A percentile compares a stretch with the other conserved stretches of the same genome.
phyloP scores from a whole-genome alignment of 768 basidiomycete genomes.

The Gymnopilus dilepis region DNA sequence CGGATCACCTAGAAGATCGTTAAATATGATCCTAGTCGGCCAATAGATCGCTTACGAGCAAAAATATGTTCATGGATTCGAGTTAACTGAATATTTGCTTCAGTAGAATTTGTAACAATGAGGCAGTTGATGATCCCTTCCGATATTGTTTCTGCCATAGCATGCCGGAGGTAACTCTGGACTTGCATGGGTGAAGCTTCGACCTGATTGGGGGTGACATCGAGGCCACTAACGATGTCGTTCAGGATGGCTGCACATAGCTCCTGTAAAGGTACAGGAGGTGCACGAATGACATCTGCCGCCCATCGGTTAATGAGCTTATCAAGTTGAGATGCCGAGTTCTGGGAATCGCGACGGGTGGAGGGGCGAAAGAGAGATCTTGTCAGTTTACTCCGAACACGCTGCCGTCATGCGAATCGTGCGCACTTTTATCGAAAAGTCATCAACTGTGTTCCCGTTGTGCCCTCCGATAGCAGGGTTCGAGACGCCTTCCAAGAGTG shows the following conservation, averaged over 20 bases:
- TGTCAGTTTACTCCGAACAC: conserved; percentile 16
- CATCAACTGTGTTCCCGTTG: conserved; percentile 74
- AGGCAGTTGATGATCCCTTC: conserved; percentile 86
- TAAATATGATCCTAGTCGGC: conserved; percentile 2
- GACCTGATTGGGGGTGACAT: conserved; percentile 40
- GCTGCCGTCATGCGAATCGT: background rate
- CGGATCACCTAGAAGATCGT: conserved; percentile 66
- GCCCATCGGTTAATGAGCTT: conserved; percentile 89
- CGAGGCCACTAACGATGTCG: conserved; percentile 61
- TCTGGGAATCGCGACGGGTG: conserved; percentile 46
- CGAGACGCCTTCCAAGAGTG: conserved; percentile 71
- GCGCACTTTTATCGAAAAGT: conserved; percentile 84
- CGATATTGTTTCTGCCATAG: conserved; percentile 75
- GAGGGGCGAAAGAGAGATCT: conserved; percentile 8
- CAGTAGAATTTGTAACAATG: conserved; percentile 83
- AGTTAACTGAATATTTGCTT: conserved; percentile 84
- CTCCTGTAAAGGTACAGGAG: conserved; percentile 55
- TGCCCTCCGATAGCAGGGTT: conserved; percentile 45
- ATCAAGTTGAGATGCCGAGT: conserved; percentile 81
- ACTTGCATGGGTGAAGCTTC: conserved; percentile 70
- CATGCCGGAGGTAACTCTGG: conserved; percentile 81
- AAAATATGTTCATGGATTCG: conserved; percentile 91
- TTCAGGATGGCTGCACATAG: conserved; percentile 63
- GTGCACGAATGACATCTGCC: conserved; percentile 68
- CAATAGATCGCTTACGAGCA: conserved; percentile 58